Conservation (phyloP, 805 yeast species). For the Hanseniaspora lachancei region DNA sequence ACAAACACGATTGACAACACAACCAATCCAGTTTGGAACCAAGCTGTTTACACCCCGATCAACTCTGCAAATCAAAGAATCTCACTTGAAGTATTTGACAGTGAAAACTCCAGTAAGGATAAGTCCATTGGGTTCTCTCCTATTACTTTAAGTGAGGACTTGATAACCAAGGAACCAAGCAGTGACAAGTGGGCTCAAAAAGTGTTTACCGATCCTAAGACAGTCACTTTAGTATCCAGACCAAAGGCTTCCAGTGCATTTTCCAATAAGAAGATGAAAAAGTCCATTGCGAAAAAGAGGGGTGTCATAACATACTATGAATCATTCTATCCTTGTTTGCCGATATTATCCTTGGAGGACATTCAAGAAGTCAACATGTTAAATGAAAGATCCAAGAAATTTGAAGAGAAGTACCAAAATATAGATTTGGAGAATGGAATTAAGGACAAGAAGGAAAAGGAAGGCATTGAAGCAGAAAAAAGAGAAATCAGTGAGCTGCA, state of each 20-base stretch:
- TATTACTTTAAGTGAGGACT: constrained; percentile 43
- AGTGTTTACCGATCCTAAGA: constrained; percentile 42
- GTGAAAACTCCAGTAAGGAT: constrained; percentile 64
- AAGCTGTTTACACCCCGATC: constrained; percentile 67
- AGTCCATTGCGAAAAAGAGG: constrained; percentile 14
- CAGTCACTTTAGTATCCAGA: constrained; percentile 45
- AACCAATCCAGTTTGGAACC: constrained; percentile 73
- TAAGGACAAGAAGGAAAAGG: constrained; percentile 21
- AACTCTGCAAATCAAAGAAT: constrained; percentile 71
- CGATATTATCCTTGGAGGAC: constrained; percentile 68
- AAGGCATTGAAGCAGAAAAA: constrained; percentile 23
- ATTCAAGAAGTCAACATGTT: constrained; percentile 41
- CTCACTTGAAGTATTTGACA: constrained; percentile 85
- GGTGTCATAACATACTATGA: constrained; percentile 64
- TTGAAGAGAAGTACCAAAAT: constrained; percentile 24
- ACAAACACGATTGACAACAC: constrained; percentile 57
- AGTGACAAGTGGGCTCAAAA: constrained; percentile 47
- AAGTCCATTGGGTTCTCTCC: constrained; percentile 77
- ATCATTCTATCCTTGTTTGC: constrained; percentile 72
- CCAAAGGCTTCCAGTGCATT: constrained; percentile 51
- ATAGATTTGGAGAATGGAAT: constrained; percentile 26
- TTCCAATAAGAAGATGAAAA: constrained; percentile 19
- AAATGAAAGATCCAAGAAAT: constrained; percentile 28
- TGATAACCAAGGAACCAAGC: constrained; percentile 47
- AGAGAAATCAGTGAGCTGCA: constrained; percentile 27